Base-by-base conservation (phyloP, 2,329 filamentous ascomycete genomes). In the Aspergillus niger region DNA sequence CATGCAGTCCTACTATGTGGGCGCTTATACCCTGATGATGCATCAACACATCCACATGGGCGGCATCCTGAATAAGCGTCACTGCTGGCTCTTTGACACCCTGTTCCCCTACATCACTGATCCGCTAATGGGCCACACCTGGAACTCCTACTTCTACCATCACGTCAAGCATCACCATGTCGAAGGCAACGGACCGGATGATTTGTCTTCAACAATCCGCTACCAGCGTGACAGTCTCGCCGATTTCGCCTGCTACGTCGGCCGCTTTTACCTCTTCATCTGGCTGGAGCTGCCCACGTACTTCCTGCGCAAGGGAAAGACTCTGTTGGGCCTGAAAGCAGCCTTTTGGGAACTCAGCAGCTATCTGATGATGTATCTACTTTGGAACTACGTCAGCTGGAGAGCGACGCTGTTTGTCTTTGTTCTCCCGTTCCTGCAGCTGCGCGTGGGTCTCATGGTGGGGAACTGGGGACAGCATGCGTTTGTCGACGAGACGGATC, bases 391-490 rank as follows among this genome's bases (percentile, higher is more conserved):
- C 51, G 70, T 72, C 39, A 85, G 87, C 72, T 71, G 80, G 20
- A 77, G 77, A 2, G 85, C 90, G 0, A 85, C 89, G 0, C 70
- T 85, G 5, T 91, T 89, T 67, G 86, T 86, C 0, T 83, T 91
- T 28, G 68, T 92, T 1, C 70, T 92, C 1, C 91, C 91, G 0
- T 80, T 93, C 20, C 65, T 84, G 2, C 74, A 89, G 30, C 82
- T 93, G 75, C 83, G 91, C 0, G 67, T 91, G 17, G 90, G 87
- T 0, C 74, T 94, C 64, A 94, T 93, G 91, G 82, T 91, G 7
- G 91, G 91, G 1, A 94, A 94, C 71, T 94, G 90, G 89, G 91
- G 89, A 3, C 91, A 94, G 72, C 91, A 94, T 72, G 90, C 90
- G 1, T 88, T 94, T 64, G 90, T 94, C 6, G 90, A 94, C 68